Conservation (phyloP, 495 filamentous ascomycete species). For the Usnea hakonensis region DNA sequence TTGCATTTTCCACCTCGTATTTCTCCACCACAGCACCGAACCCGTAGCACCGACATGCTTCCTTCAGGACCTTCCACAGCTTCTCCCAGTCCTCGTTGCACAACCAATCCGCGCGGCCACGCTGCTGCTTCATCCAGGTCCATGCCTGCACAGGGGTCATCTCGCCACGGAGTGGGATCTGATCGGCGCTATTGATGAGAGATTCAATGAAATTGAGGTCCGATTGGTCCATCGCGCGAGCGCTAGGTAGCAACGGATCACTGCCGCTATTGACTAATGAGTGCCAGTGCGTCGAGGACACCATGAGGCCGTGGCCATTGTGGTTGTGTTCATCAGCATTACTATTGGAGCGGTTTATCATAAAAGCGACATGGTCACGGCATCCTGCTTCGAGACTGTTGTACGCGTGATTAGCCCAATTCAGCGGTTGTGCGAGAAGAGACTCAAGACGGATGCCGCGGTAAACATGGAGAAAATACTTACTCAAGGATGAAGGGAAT, state of each 20-base stretch:
- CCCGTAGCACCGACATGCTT: constrained; percentile 89
- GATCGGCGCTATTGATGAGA: constrained; percentile 3
- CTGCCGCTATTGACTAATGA: background rate
- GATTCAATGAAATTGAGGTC: constrained; percentile 1
- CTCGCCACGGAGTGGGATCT: constrained; percentile 4
- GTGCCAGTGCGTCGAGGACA: constrained; percentile 30
- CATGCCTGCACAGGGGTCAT: background rate
- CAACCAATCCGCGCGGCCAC: constrained; percentile 2
- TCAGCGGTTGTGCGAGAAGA: background rate
- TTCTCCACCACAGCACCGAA: constrained; percentile 86
- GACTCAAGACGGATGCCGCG: background rate
- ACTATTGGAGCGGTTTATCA: constrained; percentile 25
- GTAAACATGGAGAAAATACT: constrained; percentile 33
- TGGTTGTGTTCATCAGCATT: constrained; percentile 31
- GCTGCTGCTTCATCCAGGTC: constrained; percentile 6
- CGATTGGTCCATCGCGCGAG: background rate
- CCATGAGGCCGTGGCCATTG: constrained; percentile 56
- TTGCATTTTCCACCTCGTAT: constrained; percentile 81
- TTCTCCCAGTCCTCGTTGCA: constrained; percentile 52
- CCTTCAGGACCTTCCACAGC: constrained; percentile 62
- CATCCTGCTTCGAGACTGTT: constrained; percentile 85
- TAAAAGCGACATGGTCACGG: constrained; percentile 85
- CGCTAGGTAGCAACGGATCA: background rate
- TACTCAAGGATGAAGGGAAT: constrained; percentile 80
- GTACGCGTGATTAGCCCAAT: background rate